Base-by-base conservation (phyloP, 2,329 filamentous ascomycete genomes). In the Aspergillus glaucus region DNA sequence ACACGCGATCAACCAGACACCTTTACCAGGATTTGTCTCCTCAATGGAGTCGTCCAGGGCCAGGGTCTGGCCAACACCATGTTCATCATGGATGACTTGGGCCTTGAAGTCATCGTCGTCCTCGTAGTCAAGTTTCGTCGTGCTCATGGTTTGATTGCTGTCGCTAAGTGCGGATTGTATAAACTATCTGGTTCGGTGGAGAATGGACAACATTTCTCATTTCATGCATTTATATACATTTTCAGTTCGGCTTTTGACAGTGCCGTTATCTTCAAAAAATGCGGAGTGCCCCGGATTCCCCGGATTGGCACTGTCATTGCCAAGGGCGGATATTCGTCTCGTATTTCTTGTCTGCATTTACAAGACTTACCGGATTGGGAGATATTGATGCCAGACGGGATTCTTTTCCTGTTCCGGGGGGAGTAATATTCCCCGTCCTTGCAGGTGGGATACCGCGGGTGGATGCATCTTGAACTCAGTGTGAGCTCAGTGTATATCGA, bases 401-500 rank as follows among this genome's bases (percentile, higher is more conserved):
- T 19, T 40, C 9, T 6, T 40, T 40, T 22, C 37, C 37, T 19
- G 3, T 4, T 22, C 41, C 19, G 21, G 34, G 7, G 44, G 19
- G 40, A 55, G 58, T 48, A 59, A 57, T 49, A 51, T 45, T 57
- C 44, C 49, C 56, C 56, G 59, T 45, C 24, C 45, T 30, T 39
- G 28, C 40, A 24, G 19, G 26, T 36, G 14, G 8, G n/a, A 15
- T 36, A 36, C 6, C 2, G n/a, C 15, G 8, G 32, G 15, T 36
- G n/a, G 15, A 36, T 36, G 14, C 34, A 36, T 8, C 10, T 30
- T 5, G 9, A 30, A 12, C 26, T 30, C 26, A 30, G 9, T 30
- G 17, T 26, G 15, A 37, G n/a, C 9, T 36, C 15, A n/a, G 34
- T 36, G 34, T 36, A 36, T 36, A 36, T 30, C 26, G 26, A 30